phyloP scores from a whole-genome alignment of 495 filamentous ascomycete species.

The Bombardia bombarda region DNA sequence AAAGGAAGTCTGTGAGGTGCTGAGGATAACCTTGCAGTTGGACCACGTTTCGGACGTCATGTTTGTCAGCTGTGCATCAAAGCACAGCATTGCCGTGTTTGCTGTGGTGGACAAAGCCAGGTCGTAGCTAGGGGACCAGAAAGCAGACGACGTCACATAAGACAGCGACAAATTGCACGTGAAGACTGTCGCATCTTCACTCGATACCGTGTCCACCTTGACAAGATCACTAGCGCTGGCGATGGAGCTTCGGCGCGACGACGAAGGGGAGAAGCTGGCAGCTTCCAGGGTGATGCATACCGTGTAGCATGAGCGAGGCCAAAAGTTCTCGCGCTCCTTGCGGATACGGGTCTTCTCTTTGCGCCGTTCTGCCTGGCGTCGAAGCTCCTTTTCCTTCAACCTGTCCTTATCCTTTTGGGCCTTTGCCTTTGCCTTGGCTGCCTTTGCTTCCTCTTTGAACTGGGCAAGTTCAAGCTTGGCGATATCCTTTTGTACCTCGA shows the following conservation, averaged over 20 bases:
- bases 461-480: conserved; percentile 16
- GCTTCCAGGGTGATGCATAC: conserved; percentile 52
- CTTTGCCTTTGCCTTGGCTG: conserved; percentile 32
- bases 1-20: conserved; percentile 60
- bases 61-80: conserved; percentile 59
- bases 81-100: conserved; percentile 47
- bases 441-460: conserved; percentile 19
- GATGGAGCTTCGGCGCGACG: conserved; percentile 49
- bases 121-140: conserved; percentile 61
- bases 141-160: conserved; percentile 56
- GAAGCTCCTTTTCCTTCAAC: conserved; percentile 28
- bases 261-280: conserved; percentile 39
- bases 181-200: conserved; percentile 15
- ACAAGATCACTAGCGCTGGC: conserved; percentile 28
- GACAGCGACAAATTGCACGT: conserved; percentile 47
- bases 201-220: conserved; percentile 7
- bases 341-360: conserved; percentile 45
- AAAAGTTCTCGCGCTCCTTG: conserved; percentile 46
- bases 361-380: conserved; percentile 31
- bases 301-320: conserved; percentile 49
- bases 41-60: conserved; percentile 60
- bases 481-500: conserved; percentile 24
- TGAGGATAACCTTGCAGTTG: conserved; percentile 56
- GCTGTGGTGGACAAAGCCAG: conserved; percentile 50
- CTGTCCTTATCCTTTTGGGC: conserved; percentile 28